Percentiles rank a stretch among this genome's conserved stretches.
Evolutionary conservation across 495 filamentous ascomycete genomes (phyloP).

Genomic region (Stereocaulon alpinum): DNA sequence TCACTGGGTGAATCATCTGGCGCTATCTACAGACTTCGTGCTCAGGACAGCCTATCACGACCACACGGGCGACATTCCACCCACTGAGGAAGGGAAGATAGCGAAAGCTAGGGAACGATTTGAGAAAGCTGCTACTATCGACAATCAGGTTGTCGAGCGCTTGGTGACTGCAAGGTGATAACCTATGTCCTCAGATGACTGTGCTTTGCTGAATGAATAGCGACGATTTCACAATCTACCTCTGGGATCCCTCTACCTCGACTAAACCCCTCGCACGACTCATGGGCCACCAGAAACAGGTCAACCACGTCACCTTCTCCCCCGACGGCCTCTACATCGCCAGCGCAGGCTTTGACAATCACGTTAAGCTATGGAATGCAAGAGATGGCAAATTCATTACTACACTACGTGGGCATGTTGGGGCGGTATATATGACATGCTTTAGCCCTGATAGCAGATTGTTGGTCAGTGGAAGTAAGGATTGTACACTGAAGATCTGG

Average conservation of each 20-base stretch:
- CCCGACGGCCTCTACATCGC: slow-evolving; percentile 81
- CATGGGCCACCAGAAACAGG: slow-evolving; percentile 87
- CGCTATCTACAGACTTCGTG: slow-evolving; percentile 87
- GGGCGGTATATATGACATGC: slow-evolving; percentile 78
- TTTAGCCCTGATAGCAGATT: slow-evolving; percentile 85
- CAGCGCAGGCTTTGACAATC: slow-evolving; percentile 83
- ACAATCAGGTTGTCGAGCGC: slow-evolving; percentile 70
- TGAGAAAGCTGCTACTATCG: slow-evolving; percentile 71
- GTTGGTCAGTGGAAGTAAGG: slow-evolving; percentile 76
- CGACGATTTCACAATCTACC: slow-evolving; percentile 93
- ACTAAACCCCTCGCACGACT: slow-evolving; percentile 81
- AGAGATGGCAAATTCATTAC: slow-evolving; percentile 67
- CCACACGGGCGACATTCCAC: slow-evolving; percentile 62
- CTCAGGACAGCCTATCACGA: slow-evolving; percentile 81
- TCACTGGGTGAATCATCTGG: slow-evolving; percentile 94
- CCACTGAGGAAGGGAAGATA: slow-evolving; percentile 56
- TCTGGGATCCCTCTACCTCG: slow-evolving; percentile 78
- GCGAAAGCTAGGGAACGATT: slow-evolving; percentile 76
- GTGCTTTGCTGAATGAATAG: slow-evolving; percentile 27
- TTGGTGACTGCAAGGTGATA: slow-evolving; percentile 57
- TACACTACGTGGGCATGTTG: slow-evolving; percentile 85
- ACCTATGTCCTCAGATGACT: neutral
- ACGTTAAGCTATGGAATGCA: slow-evolving; percentile 79
- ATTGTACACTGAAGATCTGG: slow-evolving; percentile 79
- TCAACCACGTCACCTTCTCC: slow-evolving; percentile 92